Percentiles rank a stretch among this genome's conserved stretches.
These are phyloP conservation scores for Malania oleifera DNA, from an alignment of 164 flowering plant genomes.

Conservation along the genomic window DNA sequence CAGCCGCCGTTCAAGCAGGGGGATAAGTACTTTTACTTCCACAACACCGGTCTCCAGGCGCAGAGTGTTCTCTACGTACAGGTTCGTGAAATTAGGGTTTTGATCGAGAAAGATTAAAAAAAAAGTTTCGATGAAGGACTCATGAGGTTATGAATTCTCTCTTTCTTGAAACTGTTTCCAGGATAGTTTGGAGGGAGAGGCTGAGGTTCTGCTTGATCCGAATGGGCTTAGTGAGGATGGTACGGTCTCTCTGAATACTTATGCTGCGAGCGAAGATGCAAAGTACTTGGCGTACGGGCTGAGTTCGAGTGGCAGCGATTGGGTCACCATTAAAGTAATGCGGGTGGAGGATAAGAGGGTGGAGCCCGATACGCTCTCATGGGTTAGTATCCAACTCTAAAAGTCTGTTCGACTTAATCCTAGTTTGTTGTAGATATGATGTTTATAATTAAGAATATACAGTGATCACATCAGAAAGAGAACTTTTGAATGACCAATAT, in stretches of 20 bases:
- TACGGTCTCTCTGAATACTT: slow-evolving; percentile 61
- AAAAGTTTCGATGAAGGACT: no score
- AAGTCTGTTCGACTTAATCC: not conserved
- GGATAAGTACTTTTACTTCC: slow-evolving; percentile 84
- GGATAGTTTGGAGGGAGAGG: slow-evolving; percentile 78
- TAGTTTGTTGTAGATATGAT: no score
- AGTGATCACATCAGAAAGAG: not conserved
- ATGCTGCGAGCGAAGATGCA: slow-evolving; percentile 76
- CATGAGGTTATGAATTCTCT: not conserved
- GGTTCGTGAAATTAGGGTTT: slow-evolving; percentile 35
- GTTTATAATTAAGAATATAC: no score
- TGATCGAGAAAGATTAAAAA: no score
- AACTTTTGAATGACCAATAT: not conserved
- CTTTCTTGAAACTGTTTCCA: slow-evolving; percentile 17
- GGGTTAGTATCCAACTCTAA: slow-evolving; percentile 68
- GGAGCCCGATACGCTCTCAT: slow-evolving; percentile 64
- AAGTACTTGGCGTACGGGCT: slow-evolving; percentile 83
- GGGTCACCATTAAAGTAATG: slow-evolving; percentile 95
- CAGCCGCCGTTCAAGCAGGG: slow-evolving; percentile 66
- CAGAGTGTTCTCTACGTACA: slow-evolving; percentile 90
- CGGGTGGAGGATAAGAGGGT: slow-evolving; percentile 55
- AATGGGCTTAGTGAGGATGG: slow-evolving; percentile 93
- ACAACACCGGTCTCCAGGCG: slow-evolving; percentile 91
- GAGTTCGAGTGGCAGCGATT: slow-evolving; percentile 95
- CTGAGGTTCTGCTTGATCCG: slow-evolving; percentile 93